phyloP scores from a whole-genome alignment of 2,329 filamentous ascomycete species.

The Geosmithia morbida region DNA sequence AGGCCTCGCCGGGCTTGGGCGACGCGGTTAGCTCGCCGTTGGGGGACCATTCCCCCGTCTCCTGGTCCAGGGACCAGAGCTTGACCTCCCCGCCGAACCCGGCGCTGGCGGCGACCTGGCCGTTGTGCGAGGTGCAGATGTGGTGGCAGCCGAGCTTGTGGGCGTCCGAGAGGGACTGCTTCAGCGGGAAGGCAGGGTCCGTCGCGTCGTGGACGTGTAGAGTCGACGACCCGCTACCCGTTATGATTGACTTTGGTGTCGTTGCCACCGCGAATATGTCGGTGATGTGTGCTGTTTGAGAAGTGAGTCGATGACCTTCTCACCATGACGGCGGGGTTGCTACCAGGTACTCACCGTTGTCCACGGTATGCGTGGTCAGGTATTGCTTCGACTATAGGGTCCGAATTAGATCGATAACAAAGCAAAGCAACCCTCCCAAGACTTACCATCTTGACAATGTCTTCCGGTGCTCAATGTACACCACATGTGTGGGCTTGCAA shows the following conservation, averaged over 20 bases:
- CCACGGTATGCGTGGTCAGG: constrained; percentile 79
- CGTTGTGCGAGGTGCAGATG: constrained; percentile 54
- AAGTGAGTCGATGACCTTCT: background rate
- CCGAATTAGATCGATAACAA: constrained; percentile 1
- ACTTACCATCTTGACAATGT: background rate
- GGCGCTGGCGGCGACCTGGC: constrained; percentile 61
- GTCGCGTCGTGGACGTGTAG: constrained; percentile 69
- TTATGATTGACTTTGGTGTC: constrained; percentile 60
- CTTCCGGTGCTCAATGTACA: background rate
- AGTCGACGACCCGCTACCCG: constrained; percentile 70
- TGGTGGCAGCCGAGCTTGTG: constrained; percentile 91
- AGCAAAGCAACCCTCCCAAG: background rate
- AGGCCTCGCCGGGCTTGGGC: constrained; percentile 54
- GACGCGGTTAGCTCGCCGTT: constrained; percentile 24
- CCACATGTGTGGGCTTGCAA: background rate
- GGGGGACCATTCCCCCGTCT: constrained; percentile 36
- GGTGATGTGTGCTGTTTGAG: constrained; percentile 54
- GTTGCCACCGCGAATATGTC: constrained; percentile 77
- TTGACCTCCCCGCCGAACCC: constrained; percentile 85
- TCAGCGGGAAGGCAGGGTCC: constrained; percentile 57
- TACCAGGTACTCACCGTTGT: constrained; percentile 54
- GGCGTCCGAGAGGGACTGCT: constrained; percentile 64
- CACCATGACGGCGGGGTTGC: constrained; percentile 11
- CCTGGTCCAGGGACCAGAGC: constrained; percentile 55
- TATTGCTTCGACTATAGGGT: constrained; percentile 87